Evolutionary conservation across 1,284 basidiomycete species (phyloP).

Genomic region (Fistulina hepatica): DNA sequence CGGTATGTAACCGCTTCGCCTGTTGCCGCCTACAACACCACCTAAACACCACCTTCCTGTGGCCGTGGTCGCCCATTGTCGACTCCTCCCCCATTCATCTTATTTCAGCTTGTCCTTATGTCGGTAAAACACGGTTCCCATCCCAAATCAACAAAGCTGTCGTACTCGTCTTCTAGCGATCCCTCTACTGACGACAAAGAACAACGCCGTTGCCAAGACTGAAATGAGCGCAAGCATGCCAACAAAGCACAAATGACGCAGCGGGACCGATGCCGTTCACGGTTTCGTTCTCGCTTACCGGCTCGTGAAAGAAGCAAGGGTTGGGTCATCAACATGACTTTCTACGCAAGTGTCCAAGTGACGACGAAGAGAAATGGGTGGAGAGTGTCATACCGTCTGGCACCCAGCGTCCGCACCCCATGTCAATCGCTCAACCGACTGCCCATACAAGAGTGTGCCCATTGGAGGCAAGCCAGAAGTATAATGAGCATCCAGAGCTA

Average conservation of each 20-base stretch:
- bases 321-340: conserved; percentile 6
- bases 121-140: conserved; percentile 33
- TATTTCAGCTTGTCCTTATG: not conserved
- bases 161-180: conserved; percentile 38
- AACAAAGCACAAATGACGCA: conserved; percentile 37
- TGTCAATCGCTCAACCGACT: too few relatives aligned
- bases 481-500: too few relatives aligned
- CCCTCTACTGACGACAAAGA: conserved; percentile 57
- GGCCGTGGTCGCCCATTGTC: conserved; percentile 73
- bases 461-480: too few relatives aligned
- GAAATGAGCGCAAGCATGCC: conserved; percentile 49
- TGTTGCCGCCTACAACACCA: conserved; percentile 74
- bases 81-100: conserved; percentile 1
- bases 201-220: conserved; percentile 37
- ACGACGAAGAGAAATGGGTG: conserved; percentile 44
- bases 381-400: conserved; percentile 36
- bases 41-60: conserved; percentile 52
- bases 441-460: too few relatives aligned
- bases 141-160: conserved; percentile 53
- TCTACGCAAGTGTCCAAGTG: conserved; percentile 16
- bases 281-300: conserved; percentile 1
- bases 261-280: not conserved
- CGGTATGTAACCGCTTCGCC: conserved; percentile 3
- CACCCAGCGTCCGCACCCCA: not conserved
- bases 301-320: conserved; percentile 2